phyloP scores from a whole-genome alignment of 148 eudicot species.

The Polygonum maritimum region DNA sequence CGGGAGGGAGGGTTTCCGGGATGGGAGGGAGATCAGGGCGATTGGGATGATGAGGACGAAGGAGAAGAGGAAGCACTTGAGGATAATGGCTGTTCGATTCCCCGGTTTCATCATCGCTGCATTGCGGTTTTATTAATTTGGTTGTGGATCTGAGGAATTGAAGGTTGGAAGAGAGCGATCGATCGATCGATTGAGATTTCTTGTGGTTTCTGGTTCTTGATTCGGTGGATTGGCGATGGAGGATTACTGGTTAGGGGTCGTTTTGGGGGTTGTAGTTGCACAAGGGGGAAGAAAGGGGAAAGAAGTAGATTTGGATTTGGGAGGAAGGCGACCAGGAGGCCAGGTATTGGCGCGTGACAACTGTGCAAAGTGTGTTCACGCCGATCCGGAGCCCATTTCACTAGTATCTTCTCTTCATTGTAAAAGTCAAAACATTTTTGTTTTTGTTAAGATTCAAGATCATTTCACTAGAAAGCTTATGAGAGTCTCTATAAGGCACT shows the following conservation, averaged over 20 bases:
- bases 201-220: neutral
- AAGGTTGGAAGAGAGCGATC: neutral
- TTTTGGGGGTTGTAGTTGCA: neutral
- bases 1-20: conserved; percentile 19
- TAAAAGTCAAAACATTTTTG: too few relatives aligned
- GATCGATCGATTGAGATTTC: neutral
- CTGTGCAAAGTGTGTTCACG: too few relatives aligned
- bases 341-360: neutral
- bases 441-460: too few relatives aligned
- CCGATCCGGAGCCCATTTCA: too few relatives aligned
- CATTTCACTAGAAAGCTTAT: too few relatives aligned
- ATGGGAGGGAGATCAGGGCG: conserved; percentile 28
- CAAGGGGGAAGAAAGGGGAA: too few relatives aligned
- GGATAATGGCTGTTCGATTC: conserved; percentile 11
- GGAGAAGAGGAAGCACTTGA: conserved; percentile 31
- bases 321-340: neutral
- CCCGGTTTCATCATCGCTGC: conserved; percentile 36
- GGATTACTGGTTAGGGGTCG: neutral
- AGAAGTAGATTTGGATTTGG: neutral
- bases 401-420: too few relatives aligned
- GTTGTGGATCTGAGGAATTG: neutral
- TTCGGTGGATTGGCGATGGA: neutral
- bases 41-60: conserved; percentile 31
- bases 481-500: too few relatives aligned
- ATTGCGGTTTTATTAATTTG: neutral